Evolutionary conservation across 2,329 filamentous ascomycete genomes (phyloP), one percentile per base, ranked within the genome.

Genomic region (Claviceps pusilla): DNA sequence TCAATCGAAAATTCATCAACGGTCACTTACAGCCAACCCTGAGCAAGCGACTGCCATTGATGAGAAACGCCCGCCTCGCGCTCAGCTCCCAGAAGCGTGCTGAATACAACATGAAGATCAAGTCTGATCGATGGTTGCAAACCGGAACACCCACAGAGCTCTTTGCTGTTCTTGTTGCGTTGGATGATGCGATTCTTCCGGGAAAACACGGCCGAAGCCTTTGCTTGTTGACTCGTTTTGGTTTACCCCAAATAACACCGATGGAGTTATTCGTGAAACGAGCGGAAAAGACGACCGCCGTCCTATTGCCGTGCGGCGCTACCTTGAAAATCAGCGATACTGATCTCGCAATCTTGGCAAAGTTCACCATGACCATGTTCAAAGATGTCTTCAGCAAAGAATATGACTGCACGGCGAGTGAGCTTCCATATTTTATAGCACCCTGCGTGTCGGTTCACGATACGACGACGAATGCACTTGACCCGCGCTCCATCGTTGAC

Each of bases 351-450:
- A 65, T 71, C 1, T 65, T 97, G n/a, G 82, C 81, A 0, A 68
- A 66, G 0, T 95, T 93, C 64, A 95, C 87, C 0, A 70, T 94
- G 45, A 76, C 78, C 4, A 68, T 94, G 0, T 96, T 94, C 66
- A 71, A 79, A 16, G 89, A 97, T 60, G 73, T 96, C 0, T 97
- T 95, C 71, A 91, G 89, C 67, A 98, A 98, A 66, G 75, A 76
- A 3, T 98, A 88, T 62, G 81, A 86, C 50, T 72, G 78, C 0
- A 74, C 81, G 16, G 60, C 73, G 0, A 68, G 75, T 0, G 80
- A 83, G 33, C 77, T 95, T 65, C 84, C 89, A 0, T 98, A 96
- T 67, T 95, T 89, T 72, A 64, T 96, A 14, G 86, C 82, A 0
- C 91, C 93, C 5, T 57, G 53, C 45, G 43, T 48, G 31, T 39